Base-by-base conservation (phyloP, 768 basidiomycete species). In the Chlorophyllum brunneum region DNA sequence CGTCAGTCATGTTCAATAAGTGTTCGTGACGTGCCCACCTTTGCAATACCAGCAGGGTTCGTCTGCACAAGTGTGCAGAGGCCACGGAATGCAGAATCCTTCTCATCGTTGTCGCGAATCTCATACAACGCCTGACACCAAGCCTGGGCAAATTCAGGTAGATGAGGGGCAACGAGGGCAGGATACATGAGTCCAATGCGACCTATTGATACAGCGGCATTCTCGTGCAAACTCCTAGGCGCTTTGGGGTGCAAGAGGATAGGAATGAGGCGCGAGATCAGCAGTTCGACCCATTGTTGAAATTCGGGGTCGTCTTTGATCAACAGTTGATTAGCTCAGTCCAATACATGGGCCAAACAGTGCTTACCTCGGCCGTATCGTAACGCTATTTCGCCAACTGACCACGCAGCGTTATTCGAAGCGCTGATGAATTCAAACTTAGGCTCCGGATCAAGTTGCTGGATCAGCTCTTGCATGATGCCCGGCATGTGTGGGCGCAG, bases 401-500 rank as follows among this genome's bases (percentile, higher is more conserved):
- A 94, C 97, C 97, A 99, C 1, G 95, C 95, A 8, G 97, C 97
- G 64, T 99, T 99, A 70, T 99, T 99, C 67, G 92, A 95, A 4
- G 95, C 97, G 59, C 92, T 95, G 56, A 98, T 84, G 63, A 94
- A 93, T 67, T 98, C 95, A 27, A 88, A 78, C 61, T 92, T 90
- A 1, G 95, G 97, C 63, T 95, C 91, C 4, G 90, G 88, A 56
- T 94, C 89, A 47, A 99, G 87, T 62, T 98, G 95, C 34, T 79
- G 71, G 56, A 90, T 88, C 49, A 99, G 78, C 64, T 94, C 89
- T 13, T 82, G 77, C 89, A 98, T 94, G 65, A 99, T 87, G 24
- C 82, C 82, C 1, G 91, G 80, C 73, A 98, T 86, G 56, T 86
- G 83, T 1, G 92, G 91, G 36, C 90, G 83, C 59, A 99, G 76